These are phyloP conservation scores for Plenodomus lindquistii DNA, from an alignment of 2,329 filamentous ascomycete species.

Conservation along the genomic window DNA sequence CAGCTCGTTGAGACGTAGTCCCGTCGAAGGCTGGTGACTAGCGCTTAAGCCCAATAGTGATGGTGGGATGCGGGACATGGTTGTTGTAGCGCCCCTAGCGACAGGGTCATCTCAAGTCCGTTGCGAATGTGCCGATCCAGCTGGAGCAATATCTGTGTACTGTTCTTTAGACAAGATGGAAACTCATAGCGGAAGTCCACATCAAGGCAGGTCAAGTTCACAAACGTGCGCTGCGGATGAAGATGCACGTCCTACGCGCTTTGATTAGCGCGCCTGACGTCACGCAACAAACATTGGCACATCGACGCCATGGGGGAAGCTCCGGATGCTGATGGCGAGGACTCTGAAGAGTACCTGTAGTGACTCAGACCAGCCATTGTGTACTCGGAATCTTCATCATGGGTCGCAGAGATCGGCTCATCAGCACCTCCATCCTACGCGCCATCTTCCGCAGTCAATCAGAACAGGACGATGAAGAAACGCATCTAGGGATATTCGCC, in stretches of 20 bases:
- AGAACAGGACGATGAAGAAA: constrained; percentile 20
- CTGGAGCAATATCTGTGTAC: too few species aligned
- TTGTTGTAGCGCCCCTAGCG: too few species aligned
- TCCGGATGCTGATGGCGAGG: background rate
- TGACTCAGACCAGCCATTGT: background rate
- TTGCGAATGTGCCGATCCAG: too few species aligned
- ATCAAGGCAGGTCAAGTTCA: too few species aligned
- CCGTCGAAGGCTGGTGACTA: too few species aligned
- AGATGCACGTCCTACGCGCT: background rate
- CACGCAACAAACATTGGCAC: background rate
- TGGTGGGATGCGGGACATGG: too few species aligned
- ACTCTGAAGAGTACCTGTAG: background rate
- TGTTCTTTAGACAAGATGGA: too few species aligned
- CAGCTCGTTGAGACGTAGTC: too few species aligned
- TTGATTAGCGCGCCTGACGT: constrained; percentile 3
- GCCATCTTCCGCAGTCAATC: constrained; percentile 38
- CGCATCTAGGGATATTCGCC: constrained; percentile 41
- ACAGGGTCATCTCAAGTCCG: too few species aligned
- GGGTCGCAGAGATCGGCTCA: constrained; percentile 41
- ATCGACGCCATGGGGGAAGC: background rate
- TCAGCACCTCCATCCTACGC: constrained; percentile 43
- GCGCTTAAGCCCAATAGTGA: too few species aligned
- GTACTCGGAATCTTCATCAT: constrained; percentile 21
- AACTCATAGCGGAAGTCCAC: too few species aligned
- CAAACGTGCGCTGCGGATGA: background rate